phyloP scores from a whole-genome alignment of 1,284 basidiomycete species.

The Austroboletus niveus region DNA sequence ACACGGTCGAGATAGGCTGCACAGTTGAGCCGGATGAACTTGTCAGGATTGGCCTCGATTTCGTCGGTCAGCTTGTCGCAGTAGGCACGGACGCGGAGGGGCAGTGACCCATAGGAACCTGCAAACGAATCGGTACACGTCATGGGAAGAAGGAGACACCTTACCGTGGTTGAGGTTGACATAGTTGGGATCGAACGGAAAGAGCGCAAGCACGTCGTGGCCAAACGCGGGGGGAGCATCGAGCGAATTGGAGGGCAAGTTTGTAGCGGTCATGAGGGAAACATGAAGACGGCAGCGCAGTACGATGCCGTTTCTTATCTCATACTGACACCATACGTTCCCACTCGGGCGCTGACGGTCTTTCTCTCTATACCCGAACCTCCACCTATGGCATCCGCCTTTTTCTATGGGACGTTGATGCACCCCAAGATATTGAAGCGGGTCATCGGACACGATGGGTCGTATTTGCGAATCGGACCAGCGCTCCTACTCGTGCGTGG shows the following conservation, averaged over 20 bases:
- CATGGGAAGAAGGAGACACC: constrained; percentile 7
- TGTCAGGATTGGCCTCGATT: constrained; percentile 63
- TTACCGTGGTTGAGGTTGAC: constrained; percentile 66
- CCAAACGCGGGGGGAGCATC: constrained; percentile 48
- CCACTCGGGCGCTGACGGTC: background rate
- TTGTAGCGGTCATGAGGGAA: background rate
- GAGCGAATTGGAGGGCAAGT: background rate
- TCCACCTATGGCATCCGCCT: constrained; percentile 45
- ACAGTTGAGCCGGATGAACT: constrained; percentile 51
- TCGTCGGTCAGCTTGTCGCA: constrained; percentile 44
- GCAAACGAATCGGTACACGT: background rate
- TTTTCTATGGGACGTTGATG: constrained; percentile 87
- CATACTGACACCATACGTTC: background rate
- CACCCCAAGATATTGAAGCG: constrained; percentile 66
- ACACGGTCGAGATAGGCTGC: constrained; percentile 34
- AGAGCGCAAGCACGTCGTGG: constrained; percentile 48
- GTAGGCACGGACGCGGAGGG: constrained; percentile 56
- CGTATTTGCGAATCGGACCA: constrained; percentile 55
- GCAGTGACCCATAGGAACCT: constrained; percentile 73
- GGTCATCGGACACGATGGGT: constrained; percentile 60
- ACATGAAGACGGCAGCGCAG: background rate
- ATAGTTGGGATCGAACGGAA: constrained; percentile 52
- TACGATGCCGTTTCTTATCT: constrained; percentile 1
- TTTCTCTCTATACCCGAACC: background rate
- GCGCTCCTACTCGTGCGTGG: constrained; percentile 46